These are phyloP conservation scores for Cercospora sp. DNA, from an alignment of 2,329 filamentous ascomycete species.

Conservation along the genomic window DNA sequence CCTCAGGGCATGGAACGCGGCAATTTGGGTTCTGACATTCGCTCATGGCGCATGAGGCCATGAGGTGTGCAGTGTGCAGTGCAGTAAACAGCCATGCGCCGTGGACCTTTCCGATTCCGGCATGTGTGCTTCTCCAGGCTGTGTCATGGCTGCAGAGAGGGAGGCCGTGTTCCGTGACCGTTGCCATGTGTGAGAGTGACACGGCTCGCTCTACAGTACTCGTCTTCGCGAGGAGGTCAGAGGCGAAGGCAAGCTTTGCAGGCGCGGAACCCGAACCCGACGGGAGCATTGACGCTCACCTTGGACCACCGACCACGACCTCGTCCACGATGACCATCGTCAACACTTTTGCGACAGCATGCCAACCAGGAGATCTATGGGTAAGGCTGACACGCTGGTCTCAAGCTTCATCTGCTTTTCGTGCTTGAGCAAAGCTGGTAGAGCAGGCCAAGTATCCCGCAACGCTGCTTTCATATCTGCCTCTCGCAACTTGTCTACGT, in stretches of 20 bases:
- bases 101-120: background rate
- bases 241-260: no score
- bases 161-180: no score
- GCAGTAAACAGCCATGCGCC: background rate
- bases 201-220: no score
- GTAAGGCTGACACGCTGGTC: background rate
- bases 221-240: no score
- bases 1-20: background rate
- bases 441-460: constrained; percentile 16
- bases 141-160: background rate
- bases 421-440: constrained; percentile 10
- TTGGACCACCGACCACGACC: background rate
- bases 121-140: background rate
- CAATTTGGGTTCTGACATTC: background rate
- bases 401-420: constrained; percentile 13
- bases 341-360: background rate
- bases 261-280: background rate
- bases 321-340: background rate
- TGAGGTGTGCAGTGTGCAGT: background rate
- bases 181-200: no score
- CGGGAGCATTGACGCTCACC: background rate
- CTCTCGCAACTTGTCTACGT: constrained; percentile 6
- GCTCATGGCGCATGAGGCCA: background rate
- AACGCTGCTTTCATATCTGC: constrained; percentile 15
- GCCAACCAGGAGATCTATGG: background rate